Evolutionary conservation across 306 rosid species (phyloP), one percentile per base, ranked within the genome.

Genomic region (Vicia sativa): DNA sequence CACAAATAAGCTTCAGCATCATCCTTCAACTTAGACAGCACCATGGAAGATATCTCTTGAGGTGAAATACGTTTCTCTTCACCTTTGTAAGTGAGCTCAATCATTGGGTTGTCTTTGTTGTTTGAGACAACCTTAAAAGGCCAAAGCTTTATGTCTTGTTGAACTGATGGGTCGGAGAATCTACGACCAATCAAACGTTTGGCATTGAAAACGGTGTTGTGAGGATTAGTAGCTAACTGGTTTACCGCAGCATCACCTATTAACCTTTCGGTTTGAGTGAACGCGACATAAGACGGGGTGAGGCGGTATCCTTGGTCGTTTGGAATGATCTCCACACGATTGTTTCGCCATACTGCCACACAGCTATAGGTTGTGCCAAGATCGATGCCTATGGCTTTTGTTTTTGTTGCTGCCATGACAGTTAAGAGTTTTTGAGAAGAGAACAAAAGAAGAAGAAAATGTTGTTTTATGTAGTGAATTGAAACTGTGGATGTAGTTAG

Each of bases 301-400:
- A 29, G 68, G 41, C 81, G 74, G 76, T 72, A 76, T 14, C 84
- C 84, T 68, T 72, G 78, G 13, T 80, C 84, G 8, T 80, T 80
- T 3, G 84, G 66, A 13, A 80, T 80, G 56, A 80, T 53, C 68
- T 76, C 81, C 3, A 76, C 84, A 0, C 15, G 81, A 72, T 76
- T 77, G 70, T 68, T 28, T 5, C 68, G 81, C 84, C 84, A 80
- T 43, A 68, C 81, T 1, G 70, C 84, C 0, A 80, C 75, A 23
- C 84, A 80, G 62, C 76, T 76, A 11, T 76, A 76, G 73, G 76
- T 76, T 19, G 84, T 80, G 56, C 84, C 84, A 12, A 80, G 74
- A 66, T 80, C 84, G 2, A 80, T 80, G 26, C 81, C 81, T 43
- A 80, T 80, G 61, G 81, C 84, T 66, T 80, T 77, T 9, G 7